Evolutionary conservation across 1,139 yeast genomes (phyloP), one percentile per base, ranked within the genome.

Genomic region (Casaregolazyma lundiana): DNA sequence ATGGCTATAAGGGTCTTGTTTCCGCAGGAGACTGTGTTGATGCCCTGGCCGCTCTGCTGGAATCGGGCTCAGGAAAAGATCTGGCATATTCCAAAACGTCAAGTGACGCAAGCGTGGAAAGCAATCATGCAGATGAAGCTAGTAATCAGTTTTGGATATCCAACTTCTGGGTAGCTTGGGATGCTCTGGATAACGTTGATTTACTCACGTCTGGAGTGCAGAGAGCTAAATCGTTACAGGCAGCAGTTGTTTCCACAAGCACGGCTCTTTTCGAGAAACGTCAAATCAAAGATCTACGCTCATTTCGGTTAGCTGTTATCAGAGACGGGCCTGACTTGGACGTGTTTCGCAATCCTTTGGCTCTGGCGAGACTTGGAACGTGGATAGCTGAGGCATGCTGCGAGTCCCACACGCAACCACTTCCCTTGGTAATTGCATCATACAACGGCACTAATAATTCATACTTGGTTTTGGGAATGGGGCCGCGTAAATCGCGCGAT

Each of bases 141-240:
- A 44, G 46, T 11, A 52, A 43, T 17, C 44, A 53, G 4, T 75
- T 77, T 41, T 92, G 96, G 95, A 80, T 90, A 2, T 76, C 78
- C 45, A 89, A 90, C 61, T 94, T 94, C 63, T 92, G 98, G 97
- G 75, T 80, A 26, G 86, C 96, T 11, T 94, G 96, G 94, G 98
- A 92, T 67, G 88, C 97, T 0, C 70, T 90, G 43, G 81, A 81
- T 62, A 72, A 73, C 30, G 74, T 81, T 47, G 86, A 82, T 35
- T 64, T 81, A 6, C 70, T 92, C 22, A 63, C 74, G 35, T 77
- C 77, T 45, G 98, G 97, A 1, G 70, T 90, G 22, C 81, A 78
- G 40, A 80, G 81, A 55, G 97, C 98, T 6, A 88, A 88, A 61
- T 64, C 72, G 34, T 77, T 88, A 48, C 98, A 92, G 62, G 82